phyloP scores from a whole-genome alignment of 306 rosid species.

The Styphnolobium japonicum region DNA sequence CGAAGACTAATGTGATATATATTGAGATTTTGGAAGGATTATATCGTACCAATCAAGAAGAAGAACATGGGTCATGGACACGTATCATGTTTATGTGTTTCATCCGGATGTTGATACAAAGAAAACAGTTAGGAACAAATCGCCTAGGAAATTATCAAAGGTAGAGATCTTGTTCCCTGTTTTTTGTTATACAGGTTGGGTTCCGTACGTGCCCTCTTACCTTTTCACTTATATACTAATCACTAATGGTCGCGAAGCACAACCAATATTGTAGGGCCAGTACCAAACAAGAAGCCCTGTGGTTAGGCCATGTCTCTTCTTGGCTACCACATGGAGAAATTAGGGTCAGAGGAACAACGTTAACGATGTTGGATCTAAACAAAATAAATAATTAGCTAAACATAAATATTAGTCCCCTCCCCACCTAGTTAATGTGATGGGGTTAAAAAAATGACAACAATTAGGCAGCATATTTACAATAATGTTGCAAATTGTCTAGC shows the following conservation, averaged over 20 bases:
- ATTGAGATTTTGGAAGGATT: slow-evolving; percentile 15
- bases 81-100: slow-evolving; percentile 47
- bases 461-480: slow-evolving; percentile 51
- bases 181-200: slow-evolving; percentile 30
- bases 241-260: slow-evolving; percentile 37
- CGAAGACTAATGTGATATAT: neutral
- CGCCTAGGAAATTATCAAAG: slow-evolving; percentile 40
- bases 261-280: slow-evolving; percentile 46
- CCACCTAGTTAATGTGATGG: neutral
- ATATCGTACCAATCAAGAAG: slow-evolving; percentile 34
- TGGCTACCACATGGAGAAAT: slow-evolving; percentile 37
- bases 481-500: slow-evolving; percentile 43
- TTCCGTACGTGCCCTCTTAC: slow-evolving; percentile 44
- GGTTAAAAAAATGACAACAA: slow-evolving; percentile 29
- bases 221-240: slow-evolving; percentile 27
- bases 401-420: neutral
- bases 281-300: slow-evolving; percentile 44
- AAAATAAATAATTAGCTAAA: neutral
- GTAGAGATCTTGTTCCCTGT: slow-evolving; percentile 63
- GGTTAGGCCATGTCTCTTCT: slow-evolving; percentile 45
- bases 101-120: slow-evolving; percentile 27
- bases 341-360: slow-evolving; percentile 14
- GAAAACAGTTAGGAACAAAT: slow-evolving; percentile 66
- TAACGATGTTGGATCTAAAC: slow-evolving; percentile 27
- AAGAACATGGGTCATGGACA: slow-evolving; percentile 62